A percentile compares a stretch with the other conserved stretches of the same genome.
phyloP scores from a whole-genome alignment of 805 yeast genomes.

The Yamadazyma philogaea region DNA sequence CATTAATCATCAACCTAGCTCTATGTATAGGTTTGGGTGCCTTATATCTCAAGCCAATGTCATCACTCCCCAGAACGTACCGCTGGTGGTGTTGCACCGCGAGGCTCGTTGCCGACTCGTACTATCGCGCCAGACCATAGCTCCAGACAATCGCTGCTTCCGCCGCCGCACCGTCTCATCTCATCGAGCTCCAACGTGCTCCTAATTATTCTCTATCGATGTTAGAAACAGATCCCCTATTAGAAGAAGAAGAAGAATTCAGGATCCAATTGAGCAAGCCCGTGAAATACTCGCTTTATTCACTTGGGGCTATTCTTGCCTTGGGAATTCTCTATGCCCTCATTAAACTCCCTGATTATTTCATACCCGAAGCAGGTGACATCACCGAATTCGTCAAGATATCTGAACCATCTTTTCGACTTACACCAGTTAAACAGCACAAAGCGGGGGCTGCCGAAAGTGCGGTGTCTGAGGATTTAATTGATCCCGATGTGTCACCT shows the following conservation, averaged over 20 bases:
- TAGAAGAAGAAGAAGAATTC: conserved; percentile 16
- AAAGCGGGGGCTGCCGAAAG: no score
- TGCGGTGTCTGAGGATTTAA: background rate
- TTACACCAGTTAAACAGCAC: no score
- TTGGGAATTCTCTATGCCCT: conserved; percentile 25
- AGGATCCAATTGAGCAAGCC: conserved; percentile 13
- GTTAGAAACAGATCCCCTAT: background rate
- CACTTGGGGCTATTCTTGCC: conserved; percentile 14
- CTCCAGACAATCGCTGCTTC: no score
- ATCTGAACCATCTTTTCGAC: conserved; percentile 20
- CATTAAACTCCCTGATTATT: conserved; percentile 30
- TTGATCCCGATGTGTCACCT: no score
- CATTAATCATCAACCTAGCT: no score
- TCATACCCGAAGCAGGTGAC: conserved; percentile 31
- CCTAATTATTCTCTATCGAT: background rate
- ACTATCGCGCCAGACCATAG: no score
- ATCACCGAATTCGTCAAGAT: conserved; percentile 26
- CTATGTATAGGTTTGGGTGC: no score
- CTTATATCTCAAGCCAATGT: no score
- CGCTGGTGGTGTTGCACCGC: no score
- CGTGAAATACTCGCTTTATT: conserved; percentile 16
- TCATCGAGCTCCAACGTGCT: conserved; percentile 1
- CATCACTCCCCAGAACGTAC: no score
- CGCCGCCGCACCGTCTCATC: background rate
- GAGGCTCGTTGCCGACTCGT: no score